A percentile compares a stretch with the other conserved stretches of the same genome.
phyloP scores from a whole-genome alignment of 148 eudicot genomes.

The Fagopyrum tataricum region DNA sequence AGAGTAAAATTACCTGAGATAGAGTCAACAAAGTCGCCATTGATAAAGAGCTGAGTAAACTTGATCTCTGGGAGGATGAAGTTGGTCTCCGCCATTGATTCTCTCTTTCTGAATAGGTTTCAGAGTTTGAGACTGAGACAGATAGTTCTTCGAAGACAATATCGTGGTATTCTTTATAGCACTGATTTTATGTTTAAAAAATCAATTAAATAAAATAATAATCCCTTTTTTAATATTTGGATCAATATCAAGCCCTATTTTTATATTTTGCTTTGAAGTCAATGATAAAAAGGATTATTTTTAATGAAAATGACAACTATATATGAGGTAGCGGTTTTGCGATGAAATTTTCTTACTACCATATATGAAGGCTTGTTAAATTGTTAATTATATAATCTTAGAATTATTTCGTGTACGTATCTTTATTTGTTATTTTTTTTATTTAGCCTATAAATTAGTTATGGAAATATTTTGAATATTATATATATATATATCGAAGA shows the following conservation, averaged over 20 bases:
- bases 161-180: not conserved
- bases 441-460: too few species aligned
- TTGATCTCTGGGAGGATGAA: slow-evolving; percentile 50
- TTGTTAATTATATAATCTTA: too few species aligned
- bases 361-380: too few species aligned
- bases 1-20: slow-evolving; percentile 20
- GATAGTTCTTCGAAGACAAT: not conserved
- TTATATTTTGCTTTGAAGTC: not conserved
- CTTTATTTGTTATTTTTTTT: too few species aligned
- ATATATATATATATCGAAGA: too few species aligned
- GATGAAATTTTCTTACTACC: too few species aligned
- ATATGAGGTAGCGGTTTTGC: too few species aligned
- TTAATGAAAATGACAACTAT: not conserved
- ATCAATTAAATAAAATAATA: not conserved
- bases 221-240: not conserved
- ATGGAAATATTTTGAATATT: too few species aligned
- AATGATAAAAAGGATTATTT: not conserved
- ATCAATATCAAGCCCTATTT: not conserved
- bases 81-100: slow-evolving; percentile 5
- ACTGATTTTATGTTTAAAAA: not conserved
- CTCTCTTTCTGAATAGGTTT: not conserved
- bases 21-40: slow-evolving; percentile 75
- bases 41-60: slow-evolving; percentile 85
- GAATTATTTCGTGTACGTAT: too few species aligned
- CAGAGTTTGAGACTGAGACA: not conserved